Evolutionary conservation across 2,329 filamentous ascomycete genomes (phyloP), one percentile per base, ranked within the genome.

Genomic region (Fusarium subtropicale): DNA sequence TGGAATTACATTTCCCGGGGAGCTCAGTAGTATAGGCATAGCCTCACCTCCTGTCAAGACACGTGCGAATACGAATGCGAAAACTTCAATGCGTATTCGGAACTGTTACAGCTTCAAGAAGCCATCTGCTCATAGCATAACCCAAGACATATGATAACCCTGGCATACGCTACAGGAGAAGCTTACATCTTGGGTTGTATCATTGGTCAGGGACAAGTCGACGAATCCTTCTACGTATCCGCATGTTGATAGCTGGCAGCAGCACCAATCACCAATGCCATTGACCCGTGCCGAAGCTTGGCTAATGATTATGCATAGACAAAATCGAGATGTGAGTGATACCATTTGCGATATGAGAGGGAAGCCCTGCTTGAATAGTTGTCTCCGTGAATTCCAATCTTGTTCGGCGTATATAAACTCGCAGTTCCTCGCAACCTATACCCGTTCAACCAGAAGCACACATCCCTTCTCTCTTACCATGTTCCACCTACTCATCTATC

Each of bases 41-140:
- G 31, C 47, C 26, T 67, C 52, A 38, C 5, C 12, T 39, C 22
- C 24, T 38, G 7, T 10, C 7, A 13, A 13, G 18, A 1, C n/a
- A 39, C 18, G 20, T 45, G 47, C 59, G 64, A 68, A 68, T 68
- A 68, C 66, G 66, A 68, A 53, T 56, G 60, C 65, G 66, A 56
- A 22, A 20, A 24, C 5, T 20, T 9, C 6, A 9, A 1, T 5
- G 28, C 65, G 66, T 64, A 64, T 68, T 68, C 60, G 60, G 38
- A 8, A 9, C 30, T 18, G 28, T 10, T 42, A 13, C 22, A 26
- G 18, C 24, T 52, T 18, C 48, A 9, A 30, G 48, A 24, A 44
- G 24, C 16, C 44, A 50, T 61, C 31, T 16, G 34, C 38, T 50
- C 26, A 42, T 26, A 24, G 42, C 16, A 48, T 31, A 20, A 16